Base-by-base conservation (phyloP, 2,329 filamentous ascomycete genomes). In the Pseudocercospora vitis region DNA sequence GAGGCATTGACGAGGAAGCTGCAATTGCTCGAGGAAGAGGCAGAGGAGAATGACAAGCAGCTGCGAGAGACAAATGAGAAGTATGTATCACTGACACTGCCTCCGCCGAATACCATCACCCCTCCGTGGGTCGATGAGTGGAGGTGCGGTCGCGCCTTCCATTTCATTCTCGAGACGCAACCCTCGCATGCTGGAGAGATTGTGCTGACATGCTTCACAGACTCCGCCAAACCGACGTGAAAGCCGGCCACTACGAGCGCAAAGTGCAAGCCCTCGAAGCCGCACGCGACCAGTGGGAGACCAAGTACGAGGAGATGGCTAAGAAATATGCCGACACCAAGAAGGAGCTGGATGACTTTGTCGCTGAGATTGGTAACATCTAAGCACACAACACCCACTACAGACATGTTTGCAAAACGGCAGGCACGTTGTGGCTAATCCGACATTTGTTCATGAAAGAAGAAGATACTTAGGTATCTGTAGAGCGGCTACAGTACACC, bases 191-290 rank as follows among this genome's bases (percentile, higher is more conserved):
- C n/a, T n/a, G n/a, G n/a, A n/a, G n/a, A n/a, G n/a, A n/a, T n/a
- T 29, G 42, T 40, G 53, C 55, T 60, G 56, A 61, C 55, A 26
- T 24, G 44, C 29, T 16, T n/a, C 50, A 62, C 66, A 99, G 94
- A 80, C 89, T 97, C 71, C 91, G 94, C 74, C 91, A 96, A 80
- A 96, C 94, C 78, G 94, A 99, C 74, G 91, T 97, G 78, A 97
- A 97, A 83, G 91, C 92, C 70, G 94, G 92, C 69, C 92, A 99
- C 81, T 97, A 92, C 77, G 94, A 99, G 81, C 94, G 94, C 78
- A 97, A 97, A 82, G 94, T 97, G 66, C 90, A 96, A 77, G 92
- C 94, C 68, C 86, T 96, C 70, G 94, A 99, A 79, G 81, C 84
- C 70, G 84, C 91, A 73, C 88, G 89, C 69, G 91, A 96, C 76